Conservation (phyloP, 768 basidiomycete species). For the Lepiota brunneoincarnata region DNA sequence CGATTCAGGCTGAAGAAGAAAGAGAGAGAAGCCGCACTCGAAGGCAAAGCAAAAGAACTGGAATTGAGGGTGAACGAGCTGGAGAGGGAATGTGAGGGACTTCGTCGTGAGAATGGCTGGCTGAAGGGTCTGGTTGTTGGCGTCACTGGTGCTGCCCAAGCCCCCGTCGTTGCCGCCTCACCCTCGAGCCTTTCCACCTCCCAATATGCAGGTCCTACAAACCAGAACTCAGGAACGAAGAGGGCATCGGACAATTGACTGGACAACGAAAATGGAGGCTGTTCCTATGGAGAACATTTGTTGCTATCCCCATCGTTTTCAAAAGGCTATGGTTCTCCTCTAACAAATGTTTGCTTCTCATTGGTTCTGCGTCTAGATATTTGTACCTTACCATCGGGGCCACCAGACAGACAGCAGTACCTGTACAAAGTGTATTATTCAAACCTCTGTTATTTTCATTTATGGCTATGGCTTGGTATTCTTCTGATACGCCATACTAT, state of each 20-base stretch:
- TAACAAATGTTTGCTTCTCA: too few species aligned
- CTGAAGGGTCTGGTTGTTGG: conserved; percentile 87
- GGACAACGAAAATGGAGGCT: background rate
- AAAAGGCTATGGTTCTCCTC: background rate
- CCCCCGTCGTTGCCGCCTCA: conserved; percentile 24
- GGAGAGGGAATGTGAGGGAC: conserved; percentile 87
- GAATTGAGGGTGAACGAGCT: conserved; percentile 76
- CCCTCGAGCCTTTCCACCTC: conserved; percentile 20
- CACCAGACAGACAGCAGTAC: background rate
- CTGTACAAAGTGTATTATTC: conserved; percentile 5
- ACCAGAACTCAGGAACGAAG: conserved; percentile 23
- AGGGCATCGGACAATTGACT: conserved; percentile 20
- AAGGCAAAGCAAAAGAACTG: conserved; percentile 81
- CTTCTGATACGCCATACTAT: background rate
- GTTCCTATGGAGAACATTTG: too few species aligned
- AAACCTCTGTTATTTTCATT: background rate
- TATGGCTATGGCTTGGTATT: background rate
- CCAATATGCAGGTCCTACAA: conserved; percentile 7
- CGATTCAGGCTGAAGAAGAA: conserved; percentile 96
- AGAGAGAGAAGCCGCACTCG: conserved; percentile 88
- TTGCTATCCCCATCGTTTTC: background rate
- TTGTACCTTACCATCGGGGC: background rate
- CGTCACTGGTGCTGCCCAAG: conserved; percentile 69
- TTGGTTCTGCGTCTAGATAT: background rate
- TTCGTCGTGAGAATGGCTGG: conserved; percentile 91